Evolutionary conservation across 2,329 filamentous ascomycete genomes (phyloP).

Genomic region (Zasmidium citrigriseum): DNA sequence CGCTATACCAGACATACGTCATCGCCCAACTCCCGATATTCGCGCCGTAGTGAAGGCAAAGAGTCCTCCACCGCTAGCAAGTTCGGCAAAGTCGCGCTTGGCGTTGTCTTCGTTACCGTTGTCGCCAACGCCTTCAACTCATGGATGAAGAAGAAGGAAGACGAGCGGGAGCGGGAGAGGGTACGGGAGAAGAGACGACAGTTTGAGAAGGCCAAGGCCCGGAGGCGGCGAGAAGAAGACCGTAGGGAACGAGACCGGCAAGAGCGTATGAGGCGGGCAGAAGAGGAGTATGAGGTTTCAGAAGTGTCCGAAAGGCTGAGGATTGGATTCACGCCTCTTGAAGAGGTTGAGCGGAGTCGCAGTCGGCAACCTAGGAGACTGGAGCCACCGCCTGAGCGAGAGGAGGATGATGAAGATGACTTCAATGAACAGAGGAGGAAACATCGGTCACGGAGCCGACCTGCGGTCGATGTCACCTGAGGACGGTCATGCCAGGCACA

Average conservation of each 20-base stretch:
- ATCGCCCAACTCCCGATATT: not conserved
- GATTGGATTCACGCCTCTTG: conserved; percentile 8
- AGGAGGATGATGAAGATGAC: conserved; percentile 1
- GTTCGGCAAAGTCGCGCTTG: conserved; percentile 18
- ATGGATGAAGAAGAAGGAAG: conserved; percentile 17
- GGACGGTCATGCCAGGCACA: not conserved
- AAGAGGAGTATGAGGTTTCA: conserved; percentile 5
- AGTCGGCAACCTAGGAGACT: conserved; percentile 6
- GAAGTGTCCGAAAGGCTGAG: conserved; percentile 6
- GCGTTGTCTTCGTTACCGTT: conserved; percentile 9
- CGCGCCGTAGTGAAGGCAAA: conserved; percentile 2
- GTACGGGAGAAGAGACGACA: conserved; percentile 6
- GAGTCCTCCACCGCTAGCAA: not conserved
- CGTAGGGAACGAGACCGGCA: conserved; percentile 9
- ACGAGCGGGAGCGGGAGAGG: conserved; percentile 14
- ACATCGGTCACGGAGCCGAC: conserved; percentile 5
- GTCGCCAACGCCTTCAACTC: conserved; percentile 10
- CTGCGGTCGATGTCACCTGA: conserved; percentile 10
- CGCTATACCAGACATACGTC: not conserved
- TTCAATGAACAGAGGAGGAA: not conserved
- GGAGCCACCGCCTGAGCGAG: conserved; percentile 4
- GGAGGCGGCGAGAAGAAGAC: conserved; percentile 17
- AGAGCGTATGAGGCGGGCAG: conserved; percentile 3
- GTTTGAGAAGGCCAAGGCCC: conserved; percentile 17
- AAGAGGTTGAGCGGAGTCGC: conserved; percentile 6